These are phyloP conservation scores for Pichia sp. DNA, from an alignment of 1,139 yeast species.

Conservation along the genomic window DNA sequence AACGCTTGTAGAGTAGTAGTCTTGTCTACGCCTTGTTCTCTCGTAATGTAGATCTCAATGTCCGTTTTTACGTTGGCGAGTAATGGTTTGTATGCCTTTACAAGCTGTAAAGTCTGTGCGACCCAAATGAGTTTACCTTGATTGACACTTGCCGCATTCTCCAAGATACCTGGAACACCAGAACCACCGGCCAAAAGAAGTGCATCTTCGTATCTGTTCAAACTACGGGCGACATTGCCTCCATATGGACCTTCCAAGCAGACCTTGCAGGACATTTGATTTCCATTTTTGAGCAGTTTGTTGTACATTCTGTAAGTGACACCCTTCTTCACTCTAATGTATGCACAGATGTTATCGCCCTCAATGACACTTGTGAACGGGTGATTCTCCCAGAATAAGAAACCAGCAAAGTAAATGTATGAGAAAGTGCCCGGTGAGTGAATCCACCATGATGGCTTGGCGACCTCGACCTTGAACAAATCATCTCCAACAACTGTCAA, in stretches of 20 bases:
- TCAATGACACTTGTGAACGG: slow-evolving; percentile 31
- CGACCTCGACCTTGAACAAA: slow-evolving; percentile 34
- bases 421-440: slow-evolving; percentile 37
- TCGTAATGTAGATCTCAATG: slow-evolving; percentile 14
- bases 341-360: slow-evolving; percentile 20
- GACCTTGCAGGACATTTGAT: slow-evolving; percentile 25
- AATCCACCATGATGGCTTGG: slow-evolving; percentile 35
- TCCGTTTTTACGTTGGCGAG: slow-evolving; percentile 4
- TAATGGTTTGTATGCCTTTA: slow-evolving; percentile 7
- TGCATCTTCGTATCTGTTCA: slow-evolving; percentile 42
- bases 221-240: slow-evolving; percentile 11
- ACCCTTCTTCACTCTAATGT: slow-evolving; percentile 31
- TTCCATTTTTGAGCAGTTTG: slow-evolving; percentile 17
- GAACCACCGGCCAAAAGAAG: slow-evolving; percentile 63
- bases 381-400: slow-evolving; percentile 30
- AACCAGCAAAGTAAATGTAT: slow-evolving; percentile 27
- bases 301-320: slow-evolving; percentile 18
- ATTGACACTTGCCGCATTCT: slow-evolving; percentile 24
- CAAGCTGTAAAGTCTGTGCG: slow-evolving; percentile 3
- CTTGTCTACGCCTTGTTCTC: slow-evolving; percentile 7
- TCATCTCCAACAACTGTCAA: slow-evolving; percentile 26
- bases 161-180: slow-evolving; percentile 3
- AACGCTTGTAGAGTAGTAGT: not conserved
- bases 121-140: slow-evolving; percentile 13
- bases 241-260: slow-evolving; percentile 66